A percentile compares a stretch with the other conserved stretches of the same genome.
These are phyloP conservation scores for Kodamaea leandrae DNA, from an alignment of 805 yeast species.

Conservation along the genomic window DNA sequence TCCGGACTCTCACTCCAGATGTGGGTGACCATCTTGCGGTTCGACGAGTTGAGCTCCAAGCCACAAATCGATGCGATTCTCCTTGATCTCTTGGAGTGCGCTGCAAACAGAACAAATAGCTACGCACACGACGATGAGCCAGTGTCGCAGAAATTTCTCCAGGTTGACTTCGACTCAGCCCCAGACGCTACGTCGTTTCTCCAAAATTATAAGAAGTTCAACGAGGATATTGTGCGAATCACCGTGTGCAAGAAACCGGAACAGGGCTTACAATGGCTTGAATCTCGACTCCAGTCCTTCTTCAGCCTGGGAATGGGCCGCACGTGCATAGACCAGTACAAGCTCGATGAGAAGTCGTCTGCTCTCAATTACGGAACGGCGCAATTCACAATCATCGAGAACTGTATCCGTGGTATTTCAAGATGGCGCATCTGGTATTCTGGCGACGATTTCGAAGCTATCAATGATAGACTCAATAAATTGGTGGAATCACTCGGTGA, in stretches of 20 bases:
- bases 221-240: constrained; percentile 88
- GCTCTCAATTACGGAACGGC: constrained; percentile 76
- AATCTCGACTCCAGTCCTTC: constrained; percentile 64
- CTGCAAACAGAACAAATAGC: constrained; percentile 75
- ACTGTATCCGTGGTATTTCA: constrained; percentile 86
- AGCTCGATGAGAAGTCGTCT: constrained; percentile 55
- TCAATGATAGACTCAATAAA: constrained; percentile 50
- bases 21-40: constrained; percentile 88
- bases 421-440: constrained; percentile 95
- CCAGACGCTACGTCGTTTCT: constrained; percentile 78
- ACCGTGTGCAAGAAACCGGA: constrained; percentile 83
- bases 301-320: constrained; percentile 70
- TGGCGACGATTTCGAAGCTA: constrained; percentile 50
- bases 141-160: constrained; percentile 62
- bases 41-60: constrained; percentile 66
- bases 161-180: constrained; percentile 83
- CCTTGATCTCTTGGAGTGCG: constrained; percentile 67
- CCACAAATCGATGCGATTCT: constrained; percentile 54
- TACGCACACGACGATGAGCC: constrained; percentile 68
- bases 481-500: constrained; percentile 71
- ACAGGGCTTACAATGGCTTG: constrained; percentile 80
- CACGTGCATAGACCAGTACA: constrained; percentile 53
- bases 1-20: constrained; percentile 88
- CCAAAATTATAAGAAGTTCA: constrained; percentile 73
- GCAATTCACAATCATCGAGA: constrained; percentile 83